Conservation (phyloP, 345 rosid genomes). For the Triadica sebifera region DNA sequence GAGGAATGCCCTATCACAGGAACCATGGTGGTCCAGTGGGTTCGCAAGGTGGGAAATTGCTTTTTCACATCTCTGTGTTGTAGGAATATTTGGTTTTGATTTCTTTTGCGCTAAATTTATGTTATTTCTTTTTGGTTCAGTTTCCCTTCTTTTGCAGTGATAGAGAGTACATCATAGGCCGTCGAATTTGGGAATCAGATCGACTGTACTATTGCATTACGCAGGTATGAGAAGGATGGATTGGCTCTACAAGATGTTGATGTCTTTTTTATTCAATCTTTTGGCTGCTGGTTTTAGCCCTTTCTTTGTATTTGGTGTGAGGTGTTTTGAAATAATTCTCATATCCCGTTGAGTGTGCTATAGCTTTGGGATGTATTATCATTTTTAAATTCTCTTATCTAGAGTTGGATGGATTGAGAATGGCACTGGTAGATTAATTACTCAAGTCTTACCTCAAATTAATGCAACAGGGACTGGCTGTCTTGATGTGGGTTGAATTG, state of each 20-base stretch:
- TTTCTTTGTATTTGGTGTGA: background rate
- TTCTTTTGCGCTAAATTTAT: slow-evolving; percentile 10
- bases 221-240: slow-evolving; percentile 49
- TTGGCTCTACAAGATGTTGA: background rate
- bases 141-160: slow-evolving; percentile 99
- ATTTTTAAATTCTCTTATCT: background rate
- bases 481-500: background rate
- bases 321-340: background rate
- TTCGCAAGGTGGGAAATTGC: slow-evolving; percentile 65
- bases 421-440: background rate
- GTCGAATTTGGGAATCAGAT: slow-evolving; percentile 92
- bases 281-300: background rate
- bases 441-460: background rate
- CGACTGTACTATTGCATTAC: slow-evolving; percentile 78
- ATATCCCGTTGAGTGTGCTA: background rate
- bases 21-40: slow-evolving; percentile 84
- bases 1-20: slow-evolving; percentile 76
- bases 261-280: background rate
- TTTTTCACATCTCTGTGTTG: background rate
- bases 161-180: slow-evolving; percentile 89
- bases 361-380: background rate
- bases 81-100: slow-evolving; percentile 8
- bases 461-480: background rate
- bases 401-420: background rate
- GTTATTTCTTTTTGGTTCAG: slow-evolving; percentile 36